Percentiles rank a stretch among this genome's conserved stretches.
phyloP scores from a whole-genome alignment of 176 grass and related monocot genomes.

The Paspalum vaginatum region DNA sequence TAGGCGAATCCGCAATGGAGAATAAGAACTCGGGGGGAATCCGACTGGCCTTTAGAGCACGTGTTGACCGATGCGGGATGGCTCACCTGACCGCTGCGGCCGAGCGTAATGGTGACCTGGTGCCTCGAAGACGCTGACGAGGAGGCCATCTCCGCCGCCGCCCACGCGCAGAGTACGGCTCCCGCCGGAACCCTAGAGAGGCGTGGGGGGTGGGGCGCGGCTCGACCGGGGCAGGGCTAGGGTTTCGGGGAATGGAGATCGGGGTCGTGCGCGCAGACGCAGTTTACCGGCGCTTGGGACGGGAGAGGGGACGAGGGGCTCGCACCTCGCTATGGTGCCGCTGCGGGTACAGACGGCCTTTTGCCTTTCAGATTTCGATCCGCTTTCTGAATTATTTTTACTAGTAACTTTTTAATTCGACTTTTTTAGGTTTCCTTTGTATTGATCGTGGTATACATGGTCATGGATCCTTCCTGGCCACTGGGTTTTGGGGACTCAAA shows the following conservation, averaged over 20 bases:
- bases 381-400: neutral
- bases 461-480: too few species aligned
- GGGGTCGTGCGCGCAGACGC: neutral
- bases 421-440: too few species aligned
- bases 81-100: constrained; percentile 71
- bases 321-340: constrained; percentile 25
- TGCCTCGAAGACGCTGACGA: constrained; percentile 48
- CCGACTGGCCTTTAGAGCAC: neutral
- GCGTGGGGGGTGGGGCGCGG: neutral
- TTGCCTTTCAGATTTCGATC: constrained; percentile 3
- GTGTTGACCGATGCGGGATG: neutral
- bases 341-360: too few species aligned
- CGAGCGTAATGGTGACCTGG: constrained; percentile 74
- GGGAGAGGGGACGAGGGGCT: neutral
- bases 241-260: constrained; percentile 38
- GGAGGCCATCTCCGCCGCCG: constrained; percentile 40
- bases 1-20: constrained; percentile 14
- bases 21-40: neutral
- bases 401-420: neutral
- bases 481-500: too few species aligned
- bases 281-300: constrained; percentile 31
- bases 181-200: neutral
- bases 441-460: too few species aligned
- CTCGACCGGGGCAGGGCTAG: constrained; percentile 13
- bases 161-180: neutral